Base-by-base conservation (phyloP, 495 filamentous ascomycete genomes). In the Bathelium albidoporum region DNA sequence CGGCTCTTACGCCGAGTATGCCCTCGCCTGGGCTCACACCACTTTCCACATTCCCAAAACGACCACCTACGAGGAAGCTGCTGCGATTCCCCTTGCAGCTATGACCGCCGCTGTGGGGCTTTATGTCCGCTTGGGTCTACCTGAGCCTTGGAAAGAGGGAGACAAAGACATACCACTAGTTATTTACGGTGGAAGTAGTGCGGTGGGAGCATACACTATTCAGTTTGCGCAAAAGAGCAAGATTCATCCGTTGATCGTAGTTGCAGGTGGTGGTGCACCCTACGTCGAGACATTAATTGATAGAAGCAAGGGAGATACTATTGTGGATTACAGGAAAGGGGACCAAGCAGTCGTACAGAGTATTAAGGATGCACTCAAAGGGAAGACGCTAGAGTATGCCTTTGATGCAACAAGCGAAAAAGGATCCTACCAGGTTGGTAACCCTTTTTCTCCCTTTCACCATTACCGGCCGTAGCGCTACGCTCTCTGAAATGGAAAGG, bases 1-100 rank as follows among this genome's bases (percentile, higher is more conserved):
- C 31, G 88, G 88, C 20, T 81, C 77, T 61, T 92, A 80, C 70
- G 89, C 86, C 26, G 87, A 91, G 65, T 92, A 89, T 70, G 85
- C 85, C 16, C 71, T 91, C 44, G 80, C 81, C 0, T 84, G 76
- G 78, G 76, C 78, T 44, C 77, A 87, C 66, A 83, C 86, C 0
- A 89, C 87, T 0, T 90, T 90, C 68, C 85, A 86, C 66, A 75
- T 92, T 28, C 84, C 88, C 0, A 73, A 80, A 32, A 78, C 81
- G 49, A 85, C 77, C 1, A 81, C 71, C 52, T 92, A 89, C 66
- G 88, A 91, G 72, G 86, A 90, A 74, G 89, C 82, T 14, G 83
- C 89, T 0, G 83, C 88, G 0, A 78, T 90, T 43, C 89, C 87
- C 0, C 78, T 92, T 2, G 88, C 89, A 2, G 87, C 85, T 31